Evolutionary conservation across 306 rosid genomes (phyloP).

Genomic region (Vachellia pachyceras): DNA sequence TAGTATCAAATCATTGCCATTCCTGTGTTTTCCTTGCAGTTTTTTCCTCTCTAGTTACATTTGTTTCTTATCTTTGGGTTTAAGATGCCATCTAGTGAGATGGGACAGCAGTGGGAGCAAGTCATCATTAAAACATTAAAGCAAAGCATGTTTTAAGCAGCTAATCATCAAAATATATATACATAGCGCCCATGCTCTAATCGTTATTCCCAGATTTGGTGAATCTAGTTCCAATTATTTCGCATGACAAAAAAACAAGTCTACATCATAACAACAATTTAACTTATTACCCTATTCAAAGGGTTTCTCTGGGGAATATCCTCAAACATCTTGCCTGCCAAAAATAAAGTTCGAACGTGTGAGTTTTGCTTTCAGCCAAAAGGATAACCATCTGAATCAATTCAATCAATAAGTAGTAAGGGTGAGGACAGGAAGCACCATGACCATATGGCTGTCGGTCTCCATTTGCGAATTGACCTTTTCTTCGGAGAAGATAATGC

Average conservation of each 20-base stretch:
- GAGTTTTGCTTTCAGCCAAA: neutral
- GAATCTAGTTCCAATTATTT: slow-evolving; percentile 27
- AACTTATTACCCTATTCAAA: neutral
- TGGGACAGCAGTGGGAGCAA: slow-evolving; percentile 19
- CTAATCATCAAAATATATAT: slow-evolving; percentile 14
- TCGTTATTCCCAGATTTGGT: slow-evolving; percentile 3
- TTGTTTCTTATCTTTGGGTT: slow-evolving; percentile 14
- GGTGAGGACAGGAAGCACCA: slow-evolving; percentile 4
- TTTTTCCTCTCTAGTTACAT: slow-evolving; percentile 14
- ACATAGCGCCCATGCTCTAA: slow-evolving; percentile 6
- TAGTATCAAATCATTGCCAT: slow-evolving; percentile 10
- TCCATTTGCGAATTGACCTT: slow-evolving; percentile 23
- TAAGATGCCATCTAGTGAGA: slow-evolving; percentile 7
- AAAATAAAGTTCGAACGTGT: neutral
- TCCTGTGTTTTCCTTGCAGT: neutral
- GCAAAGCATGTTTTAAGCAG: slow-evolving; percentile 23
- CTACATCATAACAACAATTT: slow-evolving; percentile 1
- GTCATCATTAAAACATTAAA: slow-evolving; percentile 7
- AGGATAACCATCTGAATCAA: slow-evolving; percentile 8
- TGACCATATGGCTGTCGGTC: slow-evolving; percentile 22
- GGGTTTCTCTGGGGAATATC: slow-evolving; percentile 18
- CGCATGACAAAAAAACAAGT: neutral
- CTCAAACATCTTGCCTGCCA: slow-evolving; percentile 7
- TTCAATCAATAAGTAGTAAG: neutral
- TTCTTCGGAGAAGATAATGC: slow-evolving; percentile 25